Conservation (phyloP, 1,139 yeast genomes). For the Hansenula sp. region DNA sequence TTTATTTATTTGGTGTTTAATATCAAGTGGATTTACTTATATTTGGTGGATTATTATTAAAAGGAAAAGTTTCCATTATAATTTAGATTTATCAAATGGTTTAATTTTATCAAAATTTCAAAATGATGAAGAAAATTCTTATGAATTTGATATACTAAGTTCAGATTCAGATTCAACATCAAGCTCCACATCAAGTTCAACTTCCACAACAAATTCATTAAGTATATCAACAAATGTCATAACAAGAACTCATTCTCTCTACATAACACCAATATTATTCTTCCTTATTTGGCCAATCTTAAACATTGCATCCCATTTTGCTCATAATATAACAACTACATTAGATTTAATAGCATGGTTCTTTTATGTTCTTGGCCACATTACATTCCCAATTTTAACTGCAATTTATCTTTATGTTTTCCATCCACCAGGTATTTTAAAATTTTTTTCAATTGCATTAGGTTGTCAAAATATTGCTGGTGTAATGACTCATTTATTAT, state of each 20-base stretch:
- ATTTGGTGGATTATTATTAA: constrained; percentile 11
- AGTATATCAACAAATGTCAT: constrained; percentile 6
- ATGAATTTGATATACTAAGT: not conserved
- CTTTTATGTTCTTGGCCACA: constrained; percentile 56
- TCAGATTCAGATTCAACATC: not conserved
- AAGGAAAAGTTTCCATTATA: constrained; percentile 7
- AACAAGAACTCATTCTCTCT: constrained; percentile 14
- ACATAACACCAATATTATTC: constrained; percentile 19
- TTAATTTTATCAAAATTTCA: constrained; percentile 1
- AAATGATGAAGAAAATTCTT: not conserved
- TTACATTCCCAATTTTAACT: constrained; percentile 57
- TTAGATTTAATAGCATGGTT: constrained; percentile 57
- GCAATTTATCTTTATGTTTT: constrained; percentile 62
- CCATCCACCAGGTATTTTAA: constrained; percentile 58
- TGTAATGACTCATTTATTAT: constrained; percentile 51
- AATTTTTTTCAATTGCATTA: constrained; percentile 45
- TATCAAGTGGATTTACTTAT: constrained; percentile 5
- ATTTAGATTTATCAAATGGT: constrained; percentile 1
- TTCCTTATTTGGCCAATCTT: constrained; percentile 22
- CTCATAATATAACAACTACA: constrained; percentile 26
- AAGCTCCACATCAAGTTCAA: not conserved
- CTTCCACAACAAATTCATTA: not conserved
- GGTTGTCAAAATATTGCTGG: constrained; percentile 60
- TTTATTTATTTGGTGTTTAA: constrained; percentile 14
- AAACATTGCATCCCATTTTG: constrained; percentile 17